Percentiles rank a stretch among this genome's conserved stretches.
These are phyloP conservation scores for Drosera spatulata DNA, from an alignment of 179 eudicot species.

Conservation along the genomic window DNA sequence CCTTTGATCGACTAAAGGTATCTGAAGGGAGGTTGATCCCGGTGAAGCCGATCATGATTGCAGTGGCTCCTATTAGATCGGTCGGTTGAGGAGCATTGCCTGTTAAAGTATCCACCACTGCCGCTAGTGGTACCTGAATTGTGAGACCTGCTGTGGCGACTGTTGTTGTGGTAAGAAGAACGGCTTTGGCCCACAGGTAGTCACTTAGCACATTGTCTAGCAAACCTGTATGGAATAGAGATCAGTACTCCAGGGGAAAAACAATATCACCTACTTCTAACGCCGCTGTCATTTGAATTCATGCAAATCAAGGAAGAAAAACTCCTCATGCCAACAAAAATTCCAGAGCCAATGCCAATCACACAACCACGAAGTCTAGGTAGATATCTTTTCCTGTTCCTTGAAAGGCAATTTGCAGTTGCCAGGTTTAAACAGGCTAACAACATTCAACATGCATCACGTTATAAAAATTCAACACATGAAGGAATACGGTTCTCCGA, in stretches of 20 bases:
- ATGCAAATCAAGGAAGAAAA: no score
- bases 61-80: slow-evolving; percentile 78
- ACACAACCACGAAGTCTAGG: no score
- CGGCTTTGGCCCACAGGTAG: slow-evolving; percentile 95
- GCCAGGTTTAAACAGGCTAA: no score
- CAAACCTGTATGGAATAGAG: slow-evolving; percentile 36
- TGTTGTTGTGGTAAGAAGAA: slow-evolving; percentile 82
- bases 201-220: slow-evolving; percentile 91
- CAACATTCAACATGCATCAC: no score
- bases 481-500: no score
- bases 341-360: no score
- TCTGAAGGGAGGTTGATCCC: slow-evolving; percentile 82
- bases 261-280: no score
- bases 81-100: slow-evolving; percentile 54
- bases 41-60: slow-evolving; percentile 75
- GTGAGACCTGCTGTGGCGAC: slow-evolving; percentile 98
- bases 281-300: no score
- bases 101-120: slow-evolving; percentile 57
- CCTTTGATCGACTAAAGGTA: slow-evolving; percentile 15
- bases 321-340: no score
- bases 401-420: no score
- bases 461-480: no score
- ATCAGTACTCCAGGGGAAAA: background rate
- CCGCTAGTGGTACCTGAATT: slow-evolving; percentile 90
- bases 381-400: no score